Conservation (phyloP, 257 asterid genomes). For the Petrea volubilis region DNA sequence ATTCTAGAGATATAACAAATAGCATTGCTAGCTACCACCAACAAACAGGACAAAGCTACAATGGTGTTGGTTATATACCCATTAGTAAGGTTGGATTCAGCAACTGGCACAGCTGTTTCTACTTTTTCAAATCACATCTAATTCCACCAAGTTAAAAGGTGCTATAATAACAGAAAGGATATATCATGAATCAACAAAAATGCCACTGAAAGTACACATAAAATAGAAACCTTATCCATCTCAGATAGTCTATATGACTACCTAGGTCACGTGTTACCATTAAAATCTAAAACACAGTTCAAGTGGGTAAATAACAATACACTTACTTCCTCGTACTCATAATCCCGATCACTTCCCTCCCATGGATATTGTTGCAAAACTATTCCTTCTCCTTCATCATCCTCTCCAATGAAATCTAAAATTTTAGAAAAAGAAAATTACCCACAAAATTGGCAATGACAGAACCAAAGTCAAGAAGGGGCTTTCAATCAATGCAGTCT, state of each 20-base stretch:
- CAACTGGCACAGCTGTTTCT: no score
- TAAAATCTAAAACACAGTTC: background rate
- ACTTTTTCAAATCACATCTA: background rate
- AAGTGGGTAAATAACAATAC: background rate
- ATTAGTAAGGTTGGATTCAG: no score
- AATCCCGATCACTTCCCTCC: slow-evolving; percentile 96
- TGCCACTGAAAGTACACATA: background rate
- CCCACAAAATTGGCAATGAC: background rate
- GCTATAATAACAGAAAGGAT: no score
- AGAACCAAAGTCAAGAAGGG: slow-evolving; percentile 9
- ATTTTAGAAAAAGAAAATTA: background rate
- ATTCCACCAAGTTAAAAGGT: background rate
- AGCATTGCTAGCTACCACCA: no score
- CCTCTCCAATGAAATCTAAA: slow-evolving; percentile 66
- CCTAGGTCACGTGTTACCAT: background rate
- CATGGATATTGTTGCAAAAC: slow-evolving; percentile 72
- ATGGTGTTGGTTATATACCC: no score
- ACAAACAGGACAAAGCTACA: no score
- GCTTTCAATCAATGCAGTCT: background rate
- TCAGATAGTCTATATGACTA: background rate
- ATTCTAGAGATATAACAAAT: no score
- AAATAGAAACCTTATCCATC: background rate
- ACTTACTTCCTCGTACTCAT: slow-evolving; percentile 79
- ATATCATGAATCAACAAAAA: background rate
- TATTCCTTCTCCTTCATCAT: slow-evolving; percentile 81